Conservation (phyloP, 805 yeast species). For the Yarrowia keelungensis region DNA sequence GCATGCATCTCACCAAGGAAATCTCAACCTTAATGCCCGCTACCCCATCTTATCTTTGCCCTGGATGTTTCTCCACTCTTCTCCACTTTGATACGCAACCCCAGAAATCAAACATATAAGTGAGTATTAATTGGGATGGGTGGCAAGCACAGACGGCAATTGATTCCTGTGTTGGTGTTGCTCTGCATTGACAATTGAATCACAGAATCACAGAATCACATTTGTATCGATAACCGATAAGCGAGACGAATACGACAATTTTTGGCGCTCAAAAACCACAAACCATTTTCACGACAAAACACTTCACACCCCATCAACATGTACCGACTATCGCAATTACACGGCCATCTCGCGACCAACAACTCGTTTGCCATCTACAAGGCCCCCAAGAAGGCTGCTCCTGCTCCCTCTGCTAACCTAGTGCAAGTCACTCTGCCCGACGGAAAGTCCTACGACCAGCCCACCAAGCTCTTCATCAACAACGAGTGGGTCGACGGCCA, state of each 20-base stretch:
- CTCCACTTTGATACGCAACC: no score
- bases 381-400: slow-evolving; percentile 27
- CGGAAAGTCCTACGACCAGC: slow-evolving; percentile 76
- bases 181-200: no score
- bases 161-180: no score
- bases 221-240: no score
- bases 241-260: no score
- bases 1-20: neutral
- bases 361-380: slow-evolving; percentile 23
- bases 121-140: slow-evolving; percentile 4
- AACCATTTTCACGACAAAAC: neutral
- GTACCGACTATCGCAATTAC: slow-evolving; percentile 20
- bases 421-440: slow-evolving; percentile 58
- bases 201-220: no score
- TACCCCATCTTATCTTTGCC: slow-evolving; percentile 34
- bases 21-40: neutral
- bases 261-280: no score
- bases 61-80: slow-evolving; percentile 33
- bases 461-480: slow-evolving; percentile 82
- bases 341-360: slow-evolving; percentile 12
- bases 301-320: neutral
- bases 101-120: neutral
- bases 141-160: no score
- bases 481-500: slow-evolving; percentile 72
- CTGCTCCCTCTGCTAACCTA: slow-evolving; percentile 21